Evolutionary conservation across 2,329 filamentous ascomycete genomes (phyloP).

Genomic region (Parascedosporium putredinis): DNA sequence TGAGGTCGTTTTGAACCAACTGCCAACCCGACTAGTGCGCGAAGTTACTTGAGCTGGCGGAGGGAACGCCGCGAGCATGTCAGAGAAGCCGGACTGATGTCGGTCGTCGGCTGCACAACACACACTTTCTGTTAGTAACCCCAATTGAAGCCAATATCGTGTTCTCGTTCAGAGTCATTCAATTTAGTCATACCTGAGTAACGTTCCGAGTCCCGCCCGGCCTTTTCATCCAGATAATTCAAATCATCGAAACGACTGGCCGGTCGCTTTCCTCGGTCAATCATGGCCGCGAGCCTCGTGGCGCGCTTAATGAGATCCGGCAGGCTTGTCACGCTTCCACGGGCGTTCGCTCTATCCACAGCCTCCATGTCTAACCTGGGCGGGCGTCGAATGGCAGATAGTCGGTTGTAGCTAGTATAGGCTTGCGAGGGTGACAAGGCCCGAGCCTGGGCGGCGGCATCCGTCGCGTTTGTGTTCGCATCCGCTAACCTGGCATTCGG

Average conservation of each 20-base stretch:
- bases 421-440: conserved; percentile 18
- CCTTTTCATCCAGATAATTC: conserved; percentile 37
- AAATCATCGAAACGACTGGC: conserved; percentile 48
- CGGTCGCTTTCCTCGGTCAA: conserved; percentile 67
- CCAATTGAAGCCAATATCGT: too few relatives aligned
- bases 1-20: conserved; percentile 28
- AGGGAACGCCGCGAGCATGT: conserved; percentile 57
- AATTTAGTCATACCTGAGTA: conserved; percentile 23
- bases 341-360: conserved; percentile 50
- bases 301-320: conserved; percentile 85
- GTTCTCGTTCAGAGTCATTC: too few relatives aligned
- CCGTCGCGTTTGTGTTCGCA: too few relatives aligned
- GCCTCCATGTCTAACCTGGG: conserved; percentile 73
- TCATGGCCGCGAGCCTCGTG: conserved; percentile 73
- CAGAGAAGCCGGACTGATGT: conserved; percentile 44
- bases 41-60: conserved; percentile 43
- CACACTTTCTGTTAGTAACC: background rate
- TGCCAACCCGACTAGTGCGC: conserved; percentile 32
- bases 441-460: conserved; percentile 25
- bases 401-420: conserved; percentile 25
- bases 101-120: conserved; percentile 31
- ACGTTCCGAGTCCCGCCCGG: conserved; percentile 23
- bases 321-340: conserved; percentile 84
- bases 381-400: conserved; percentile 52
- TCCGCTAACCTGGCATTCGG: background rate